Conservation (phyloP, 148 eudicot species). For the Polygonum maritimum region DNA sequence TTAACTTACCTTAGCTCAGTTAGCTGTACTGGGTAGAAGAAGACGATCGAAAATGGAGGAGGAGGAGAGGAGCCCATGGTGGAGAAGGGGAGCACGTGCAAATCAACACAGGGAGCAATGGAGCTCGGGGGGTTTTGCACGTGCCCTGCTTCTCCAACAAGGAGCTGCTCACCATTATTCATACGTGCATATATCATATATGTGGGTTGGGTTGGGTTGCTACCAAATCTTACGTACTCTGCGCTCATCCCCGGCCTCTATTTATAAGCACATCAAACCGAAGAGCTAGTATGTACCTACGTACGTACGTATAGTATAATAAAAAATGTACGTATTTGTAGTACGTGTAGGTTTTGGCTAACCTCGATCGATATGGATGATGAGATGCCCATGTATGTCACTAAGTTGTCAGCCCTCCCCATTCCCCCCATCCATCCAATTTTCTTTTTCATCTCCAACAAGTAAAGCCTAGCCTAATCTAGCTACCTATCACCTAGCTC, state of each 20-base stretch:
- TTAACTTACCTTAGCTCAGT: too few species aligned
- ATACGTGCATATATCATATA: background rate
- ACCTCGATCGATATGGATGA: background rate
- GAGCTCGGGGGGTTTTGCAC: constrained; percentile 21
- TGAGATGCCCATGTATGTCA: too few species aligned
- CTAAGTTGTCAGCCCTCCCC: too few species aligned
- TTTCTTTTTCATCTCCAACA: background rate
- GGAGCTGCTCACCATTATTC: constrained; percentile 26
- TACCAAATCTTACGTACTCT: too few species aligned
- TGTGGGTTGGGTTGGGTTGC: too few species aligned
- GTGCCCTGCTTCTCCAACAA: constrained; percentile 60
- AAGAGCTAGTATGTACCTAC: too few species aligned
- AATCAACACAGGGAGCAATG: background rate
- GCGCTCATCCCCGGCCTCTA: too few species aligned
- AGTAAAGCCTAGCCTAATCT: background rate
- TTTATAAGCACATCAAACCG: too few species aligned
- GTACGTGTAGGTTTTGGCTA: background rate
- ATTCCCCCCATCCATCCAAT: too few species aligned
- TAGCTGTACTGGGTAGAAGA: background rate
- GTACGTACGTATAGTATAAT: too few species aligned
- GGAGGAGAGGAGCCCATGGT: constrained; percentile 37
- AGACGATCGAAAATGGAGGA: background rate
- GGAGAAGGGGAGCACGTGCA: constrained; percentile 63
- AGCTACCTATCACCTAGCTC: too few species aligned
- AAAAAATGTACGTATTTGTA: too few species aligned